Evolutionary conservation across 176 grass and related monocot genomes (phyloP).

Genomic region (Cenchrus purpureus): DNA sequence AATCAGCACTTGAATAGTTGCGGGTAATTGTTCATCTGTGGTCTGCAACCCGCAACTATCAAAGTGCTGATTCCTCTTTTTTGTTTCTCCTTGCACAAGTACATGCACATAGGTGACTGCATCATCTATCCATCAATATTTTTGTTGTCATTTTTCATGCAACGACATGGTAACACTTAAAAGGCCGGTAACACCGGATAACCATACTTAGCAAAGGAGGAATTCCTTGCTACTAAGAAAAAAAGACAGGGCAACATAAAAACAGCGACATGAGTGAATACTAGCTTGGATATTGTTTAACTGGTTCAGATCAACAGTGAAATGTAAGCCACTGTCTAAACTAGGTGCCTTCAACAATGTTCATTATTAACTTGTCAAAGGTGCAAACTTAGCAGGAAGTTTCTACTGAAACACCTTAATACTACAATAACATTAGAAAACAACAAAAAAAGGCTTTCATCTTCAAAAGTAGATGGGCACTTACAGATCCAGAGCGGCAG

Average conservation of each 20-base stretch:
- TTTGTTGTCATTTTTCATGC: too few species aligned
- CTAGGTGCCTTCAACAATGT: not conserved
- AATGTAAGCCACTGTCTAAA: not conserved
- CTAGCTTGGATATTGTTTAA: not conserved
- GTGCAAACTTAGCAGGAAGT: not conserved
- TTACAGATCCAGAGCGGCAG: conserved; percentile 96
- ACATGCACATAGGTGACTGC: too few species aligned
- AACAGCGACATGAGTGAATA: not conserved
- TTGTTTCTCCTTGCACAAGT: too few species aligned
- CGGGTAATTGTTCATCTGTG: too few species aligned
- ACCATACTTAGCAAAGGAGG: not conserved
- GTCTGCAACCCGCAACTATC: too few species aligned
- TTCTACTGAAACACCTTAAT: not conserved
- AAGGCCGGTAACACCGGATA: too few species aligned
- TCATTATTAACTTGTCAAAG: conserved; percentile 2
- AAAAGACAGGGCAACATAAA: not conserved
- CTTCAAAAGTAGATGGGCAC: conserved; percentile 3
- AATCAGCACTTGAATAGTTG: too few species aligned
- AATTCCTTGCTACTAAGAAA: not conserved
- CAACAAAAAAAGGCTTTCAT: not conserved
- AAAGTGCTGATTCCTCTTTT: too few species aligned
- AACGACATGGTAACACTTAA: too few species aligned
- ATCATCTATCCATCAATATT: too few species aligned
- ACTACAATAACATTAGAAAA: not conserved
- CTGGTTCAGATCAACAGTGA: not conserved